Base-by-base conservation (phyloP, 345 rosid genomes). In the Populus deltoides region DNA sequence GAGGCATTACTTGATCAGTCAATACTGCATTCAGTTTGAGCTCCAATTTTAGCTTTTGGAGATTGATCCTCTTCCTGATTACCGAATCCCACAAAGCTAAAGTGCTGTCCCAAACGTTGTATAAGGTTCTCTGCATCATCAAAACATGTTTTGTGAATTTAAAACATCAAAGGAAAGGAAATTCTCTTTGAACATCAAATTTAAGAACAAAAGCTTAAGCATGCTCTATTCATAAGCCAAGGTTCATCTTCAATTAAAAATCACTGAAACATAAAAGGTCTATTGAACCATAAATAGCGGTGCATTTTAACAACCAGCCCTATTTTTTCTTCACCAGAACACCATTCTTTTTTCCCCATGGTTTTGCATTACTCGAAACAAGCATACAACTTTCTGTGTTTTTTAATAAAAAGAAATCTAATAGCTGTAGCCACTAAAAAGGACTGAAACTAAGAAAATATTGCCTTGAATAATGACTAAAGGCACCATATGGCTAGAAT, bases 11-110 rank as follows among this genome's bases (percentile, higher is more conserved):
- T 80, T 97, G 99, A 73, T 83, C 76, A 77, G 83, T 88, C 81
- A 97, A 76, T 81, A 94, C 77, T n/a, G 89, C 80, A 83, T 82
- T 89, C 79, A 97, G 89, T 89, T 90, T 92, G 67, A 94, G 88
- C 88, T 90, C 92, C 82, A 89, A 87, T 83, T 82, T 87, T 82
- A 88, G 85, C 87, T 84, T 91, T 78, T 91, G 94, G 66, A 97
- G 86, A 83, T 80, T 79, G 79, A 86, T 87, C 82, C 90, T 89
- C 85, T 92, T 92, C 81, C 84, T 83, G 66, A 85, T 86, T 70
- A 97, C 90, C 67, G 90, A 87, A 80, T 90, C 93, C 88, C 93
- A 86, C 76, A 94, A 86, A 66, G 79, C 83, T 82, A 85, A 82
- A 66, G 90, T 91, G 35, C 86, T 77, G 13, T 81, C 84, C 98